Evolutionary conservation across 2,329 filamentous ascomycete species (phyloP).

Genomic region (Colletotrichum chrysophilum): DNA sequence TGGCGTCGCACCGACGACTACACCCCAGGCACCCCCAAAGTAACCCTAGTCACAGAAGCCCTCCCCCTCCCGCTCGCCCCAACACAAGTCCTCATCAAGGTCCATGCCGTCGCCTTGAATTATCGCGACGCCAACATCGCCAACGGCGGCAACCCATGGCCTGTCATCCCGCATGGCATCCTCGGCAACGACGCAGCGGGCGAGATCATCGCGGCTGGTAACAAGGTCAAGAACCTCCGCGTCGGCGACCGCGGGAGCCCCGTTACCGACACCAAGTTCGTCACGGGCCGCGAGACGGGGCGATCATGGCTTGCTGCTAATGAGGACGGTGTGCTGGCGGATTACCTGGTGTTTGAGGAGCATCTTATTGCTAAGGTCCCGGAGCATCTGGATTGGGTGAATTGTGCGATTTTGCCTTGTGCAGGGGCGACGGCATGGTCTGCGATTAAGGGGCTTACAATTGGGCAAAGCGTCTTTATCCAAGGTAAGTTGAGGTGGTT

Average conservation of each 20-base stretch:
- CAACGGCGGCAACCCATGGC: slow-evolving; percentile 45
- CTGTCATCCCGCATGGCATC: slow-evolving; percentile 36
- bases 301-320: slow-evolving; percentile 48
- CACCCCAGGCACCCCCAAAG: slow-evolving; percentile 32
- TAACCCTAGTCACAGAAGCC: slow-evolving; percentile 37
- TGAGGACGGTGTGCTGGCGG: slow-evolving; percentile 47
- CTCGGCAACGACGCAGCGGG: slow-evolving; percentile 45
- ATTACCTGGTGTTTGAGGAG: slow-evolving; percentile 46
- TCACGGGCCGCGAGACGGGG: slow-evolving; percentile 39
- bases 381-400: slow-evolving; percentile 37
- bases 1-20: slow-evolving; percentile 34
- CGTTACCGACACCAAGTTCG: slow-evolving; percentile 41
- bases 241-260: slow-evolving; percentile 42
- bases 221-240: slow-evolving; percentile 33
- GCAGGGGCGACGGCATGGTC: slow-evolving; percentile 51
- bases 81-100: slow-evolving; percentile 33
- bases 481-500: slow-evolving; percentile 35
- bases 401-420: slow-evolving; percentile 43
- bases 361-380: slow-evolving; percentile 39
- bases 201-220: slow-evolving; percentile 42
- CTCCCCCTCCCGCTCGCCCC: slow-evolving; percentile 33
- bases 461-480: slow-evolving; percentile 47
- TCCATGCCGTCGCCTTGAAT: slow-evolving; percentile 38
- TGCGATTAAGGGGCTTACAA: slow-evolving; percentile 41
- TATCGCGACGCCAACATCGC: slow-evolving; percentile 40